Conservation (phyloP, 495 filamentous ascomycete species). For the Poronia punctata region DNA sequence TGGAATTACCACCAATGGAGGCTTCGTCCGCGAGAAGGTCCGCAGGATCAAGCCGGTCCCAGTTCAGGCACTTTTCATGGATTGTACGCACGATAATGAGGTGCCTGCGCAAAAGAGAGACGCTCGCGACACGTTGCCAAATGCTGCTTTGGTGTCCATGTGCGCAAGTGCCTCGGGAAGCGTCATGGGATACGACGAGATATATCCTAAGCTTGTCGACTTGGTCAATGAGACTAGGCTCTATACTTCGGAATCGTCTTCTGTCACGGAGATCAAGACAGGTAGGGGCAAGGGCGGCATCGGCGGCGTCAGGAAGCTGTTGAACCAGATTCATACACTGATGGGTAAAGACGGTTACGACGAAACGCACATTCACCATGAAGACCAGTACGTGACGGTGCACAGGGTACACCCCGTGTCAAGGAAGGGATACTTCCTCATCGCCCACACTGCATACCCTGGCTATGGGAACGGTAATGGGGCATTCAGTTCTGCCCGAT, state of each 20-base stretch:
- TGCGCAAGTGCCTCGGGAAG: conserved; percentile 89
- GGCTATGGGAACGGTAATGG: conserved; percentile 77
- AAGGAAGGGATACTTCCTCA: conserved; percentile 85
- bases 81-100: conserved; percentile 99
- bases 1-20: conserved; percentile 11
- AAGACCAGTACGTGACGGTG: conserved; percentile 91
- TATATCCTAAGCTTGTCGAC: conserved; percentile 87
- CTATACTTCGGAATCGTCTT: conserved; percentile 69
- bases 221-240: conserved; percentile 79
- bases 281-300: conserved; percentile 70
- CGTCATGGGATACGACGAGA: conserved; percentile 98
- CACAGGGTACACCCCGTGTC: conserved; percentile 88
- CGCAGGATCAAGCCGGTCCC: conserved; percentile 71
- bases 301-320: conserved; percentile 77
- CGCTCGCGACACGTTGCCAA: conserved; percentile 90
- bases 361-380: conserved; percentile 95
- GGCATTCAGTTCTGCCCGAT: conserved; percentile 64
- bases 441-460: conserved; percentile 91
- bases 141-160: conserved; percentile 90
- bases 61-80: conserved; percentile 94
- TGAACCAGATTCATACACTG: conserved; percentile 84
- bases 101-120: conserved; percentile 92
- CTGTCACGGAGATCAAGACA: conserved; percentile 44
- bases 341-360: conserved; percentile 94
- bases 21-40: conserved; percentile 48